Percentiles rank a stretch among this genome's conserved stretches.
Evolutionary conservation across 768 basidiomycete species (phyloP).

Genomic region (Candolleomyces aberdarensis): DNA sequence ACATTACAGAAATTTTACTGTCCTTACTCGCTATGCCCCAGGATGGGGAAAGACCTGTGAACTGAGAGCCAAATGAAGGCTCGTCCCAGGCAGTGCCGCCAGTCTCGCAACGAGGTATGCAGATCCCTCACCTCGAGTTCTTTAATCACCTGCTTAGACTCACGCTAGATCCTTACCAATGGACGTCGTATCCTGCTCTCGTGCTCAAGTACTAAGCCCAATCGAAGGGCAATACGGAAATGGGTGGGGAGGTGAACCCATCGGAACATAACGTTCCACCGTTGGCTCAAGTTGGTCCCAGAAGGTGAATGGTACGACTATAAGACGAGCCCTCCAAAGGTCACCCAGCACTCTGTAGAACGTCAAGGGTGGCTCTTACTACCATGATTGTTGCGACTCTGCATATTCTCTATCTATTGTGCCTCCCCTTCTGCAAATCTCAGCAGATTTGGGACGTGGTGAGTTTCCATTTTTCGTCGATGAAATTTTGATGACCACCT

Average conservation of each 20-base stretch:
- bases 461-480: conserved; percentile 16
- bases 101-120: background rate
- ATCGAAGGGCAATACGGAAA: too few relatives aligned
- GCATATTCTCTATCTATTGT: background rate
- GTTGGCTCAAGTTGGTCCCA: too few relatives aligned
- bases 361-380: background rate
- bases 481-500: background rate
- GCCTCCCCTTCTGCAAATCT: conserved; percentile 23
- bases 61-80: background rate
- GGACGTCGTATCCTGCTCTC: too few relatives aligned
- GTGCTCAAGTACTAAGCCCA: too few relatives aligned
- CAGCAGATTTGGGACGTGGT: conserved; percentile 60
- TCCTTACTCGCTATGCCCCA: too few relatives aligned
- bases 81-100: background rate
- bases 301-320: too few relatives aligned
- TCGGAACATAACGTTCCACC: too few relatives aligned
- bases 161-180: background rate
- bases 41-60: too few relatives aligned
- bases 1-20: too few relatives aligned
- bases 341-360: background rate
- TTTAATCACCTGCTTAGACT: background rate
- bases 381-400: background rate
- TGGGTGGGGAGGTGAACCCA: too few relatives aligned
- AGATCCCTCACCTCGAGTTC: background rate
- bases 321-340: background rate